phyloP scores from a whole-genome alignment of 805 yeast species.

The Candida insectorum region DNA sequence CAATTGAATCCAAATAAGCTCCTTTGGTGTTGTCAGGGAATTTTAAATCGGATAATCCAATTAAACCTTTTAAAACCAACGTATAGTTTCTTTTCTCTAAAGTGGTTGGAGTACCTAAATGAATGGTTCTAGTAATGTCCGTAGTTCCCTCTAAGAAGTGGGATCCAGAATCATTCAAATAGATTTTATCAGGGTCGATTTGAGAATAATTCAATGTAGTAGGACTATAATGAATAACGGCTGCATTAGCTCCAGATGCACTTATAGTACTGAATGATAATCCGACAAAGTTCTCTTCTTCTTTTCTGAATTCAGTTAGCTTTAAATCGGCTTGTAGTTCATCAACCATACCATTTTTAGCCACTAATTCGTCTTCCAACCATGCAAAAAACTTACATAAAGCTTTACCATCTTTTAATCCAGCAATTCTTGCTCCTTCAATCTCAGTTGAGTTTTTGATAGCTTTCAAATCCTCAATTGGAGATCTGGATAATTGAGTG shows the following conservation, averaged over 20 bases:
- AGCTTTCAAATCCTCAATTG: conserved; percentile 49
- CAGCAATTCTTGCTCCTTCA: conserved; percentile 49
- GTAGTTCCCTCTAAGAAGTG: conserved; percentile 89
- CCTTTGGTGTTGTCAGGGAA: conserved; percentile 59
- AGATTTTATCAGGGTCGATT: conserved; percentile 60
- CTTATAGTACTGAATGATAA: conserved; percentile 73
- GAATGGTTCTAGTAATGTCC: conserved; percentile 60
- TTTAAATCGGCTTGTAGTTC: conserved; percentile 61
- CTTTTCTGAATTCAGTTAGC: conserved; percentile 31
- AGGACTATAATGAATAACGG: conserved; percentile 75
- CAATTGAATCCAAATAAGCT: conserved; percentile 50
- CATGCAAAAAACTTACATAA: conserved; percentile 52
- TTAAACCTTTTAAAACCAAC: conserved; percentile 55
- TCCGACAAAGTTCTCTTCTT: conserved; percentile 53
- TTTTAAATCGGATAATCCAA: conserved; percentile 45
- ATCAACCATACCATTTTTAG: conserved; percentile 39
- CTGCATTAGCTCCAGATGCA: conserved; percentile 73
- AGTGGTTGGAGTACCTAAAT: conserved; percentile 45
- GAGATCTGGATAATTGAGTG: conserved; percentile 28
- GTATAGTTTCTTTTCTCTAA: conserved; percentile 52
- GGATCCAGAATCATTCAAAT: conserved; percentile 85
- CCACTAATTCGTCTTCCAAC: conserved; percentile 53
- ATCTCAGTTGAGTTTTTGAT: conserved; percentile 49
- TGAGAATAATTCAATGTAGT: conserved; percentile 35
- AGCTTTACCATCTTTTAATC: conserved; percentile 58